A percentile compares a stretch with the other conserved stretches of the same genome.
phyloP scores from a whole-genome alignment of 176 grass and related monocot species.

The Thinopyrum elongatum region DNA sequence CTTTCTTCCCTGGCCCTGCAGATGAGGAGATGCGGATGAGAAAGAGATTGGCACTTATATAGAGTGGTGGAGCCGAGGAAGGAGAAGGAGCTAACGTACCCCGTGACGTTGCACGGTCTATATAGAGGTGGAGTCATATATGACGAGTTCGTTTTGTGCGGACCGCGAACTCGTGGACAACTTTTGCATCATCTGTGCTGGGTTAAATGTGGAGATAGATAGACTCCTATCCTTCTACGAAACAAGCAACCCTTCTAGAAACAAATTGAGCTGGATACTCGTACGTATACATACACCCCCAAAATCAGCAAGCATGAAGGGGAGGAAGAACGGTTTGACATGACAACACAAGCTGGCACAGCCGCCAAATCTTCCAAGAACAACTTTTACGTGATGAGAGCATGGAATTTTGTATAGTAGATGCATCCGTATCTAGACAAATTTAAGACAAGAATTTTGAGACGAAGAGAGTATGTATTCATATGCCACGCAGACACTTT shows the following conservation, averaged over 20 bases:
- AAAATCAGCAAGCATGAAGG: neutral
- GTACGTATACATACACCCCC: neutral
- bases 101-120: conserved; percentile 1
- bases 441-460: too few relatives aligned
- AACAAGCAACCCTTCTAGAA: conserved; percentile 12
- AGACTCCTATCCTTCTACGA: neutral
- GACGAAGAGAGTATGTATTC: too few relatives aligned
- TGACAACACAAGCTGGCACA: too few relatives aligned
- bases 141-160: neutral
- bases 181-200: neutral
- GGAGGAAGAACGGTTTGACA: too few relatives aligned
- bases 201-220: neutral
- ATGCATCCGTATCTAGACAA: too few relatives aligned
- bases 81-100: neutral
- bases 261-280: neutral
- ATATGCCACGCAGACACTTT: neutral
- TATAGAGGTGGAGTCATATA: too few relatives aligned
- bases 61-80: neutral
- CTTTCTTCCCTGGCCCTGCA: neutral
- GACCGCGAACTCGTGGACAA: neutral
- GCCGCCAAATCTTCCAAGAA: neutral
- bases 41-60: conserved; percentile 27
- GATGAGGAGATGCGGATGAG: neutral
- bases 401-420: too few relatives aligned
- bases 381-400: neutral